Evolutionary conservation across 371 early-diverging fungal genomes (phyloP).

Genomic region (Rhizomucor pusillus): DNA sequence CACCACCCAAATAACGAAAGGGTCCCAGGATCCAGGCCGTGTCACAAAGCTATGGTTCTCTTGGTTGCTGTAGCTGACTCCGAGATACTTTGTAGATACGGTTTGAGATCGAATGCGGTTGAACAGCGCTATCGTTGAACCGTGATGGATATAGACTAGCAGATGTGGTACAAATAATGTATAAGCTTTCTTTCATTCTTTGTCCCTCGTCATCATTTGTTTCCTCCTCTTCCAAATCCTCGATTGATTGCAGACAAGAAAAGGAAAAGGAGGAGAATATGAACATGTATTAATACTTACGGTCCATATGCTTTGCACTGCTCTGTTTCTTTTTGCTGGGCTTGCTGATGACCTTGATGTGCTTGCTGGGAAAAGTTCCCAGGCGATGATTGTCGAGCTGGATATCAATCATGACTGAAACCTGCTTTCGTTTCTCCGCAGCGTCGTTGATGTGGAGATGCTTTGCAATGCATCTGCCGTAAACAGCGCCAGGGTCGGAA

Average conservation of each 20-base stretch:
- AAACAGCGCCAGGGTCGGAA: too few relatives aligned
- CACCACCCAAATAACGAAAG: conserved; percentile 85
- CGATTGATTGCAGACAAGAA: background rate
- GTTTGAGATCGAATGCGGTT: conserved; percentile 80
- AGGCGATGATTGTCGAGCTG: conserved; percentile 53
- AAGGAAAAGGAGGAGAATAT: background rate
- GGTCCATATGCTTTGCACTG: conserved; percentile 73
- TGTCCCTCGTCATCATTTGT: background rate
- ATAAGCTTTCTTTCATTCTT: too few relatives aligned
- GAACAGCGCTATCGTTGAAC: conserved; percentile 73
- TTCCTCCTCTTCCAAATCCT: background rate
- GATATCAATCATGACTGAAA: conserved; percentile 63
- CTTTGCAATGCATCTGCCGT: conserved; percentile 68
- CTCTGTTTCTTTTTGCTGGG: conserved; percentile 74
- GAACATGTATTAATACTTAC: conserved; percentile 10
- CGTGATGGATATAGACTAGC: conserved; percentile 71
- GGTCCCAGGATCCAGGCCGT: conserved; percentile 65
- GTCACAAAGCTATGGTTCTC: conserved; percentile 15
- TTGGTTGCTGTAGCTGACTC: conserved; percentile 44
- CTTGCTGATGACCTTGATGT: conserved; percentile 78
- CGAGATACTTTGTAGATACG: conserved; percentile 75
- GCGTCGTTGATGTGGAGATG: conserved; percentile 74
- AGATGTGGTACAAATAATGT: too few relatives aligned
- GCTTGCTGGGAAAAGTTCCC: conserved; percentile 65
- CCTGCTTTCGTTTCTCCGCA: conserved; percentile 70